These are phyloP conservation scores for Phytophthora cactorum DNA, from an alignment of 352 stramenopile species.

Conservation along the genomic window DNA sequence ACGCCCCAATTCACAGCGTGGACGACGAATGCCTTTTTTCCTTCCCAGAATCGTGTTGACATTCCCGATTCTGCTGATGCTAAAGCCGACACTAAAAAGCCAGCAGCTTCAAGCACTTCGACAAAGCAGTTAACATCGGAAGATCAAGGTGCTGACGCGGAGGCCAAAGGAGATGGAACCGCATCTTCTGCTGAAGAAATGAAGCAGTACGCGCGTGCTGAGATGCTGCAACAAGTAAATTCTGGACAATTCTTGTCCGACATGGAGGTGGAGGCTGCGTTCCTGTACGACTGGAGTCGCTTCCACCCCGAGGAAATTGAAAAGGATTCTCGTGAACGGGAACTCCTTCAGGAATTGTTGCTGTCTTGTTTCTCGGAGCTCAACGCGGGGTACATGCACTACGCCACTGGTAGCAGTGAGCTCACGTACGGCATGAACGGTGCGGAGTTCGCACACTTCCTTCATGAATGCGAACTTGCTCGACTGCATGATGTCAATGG, in stretches of 20 bases:
- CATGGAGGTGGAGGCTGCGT: slow-evolving; percentile 80
- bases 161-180: slow-evolving; percentile 29
- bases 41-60: slow-evolving; percentile 36
- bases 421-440: slow-evolving; percentile 71
- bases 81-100: slow-evolving; percentile 19
- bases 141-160: slow-evolving; percentile 22
- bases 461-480: slow-evolving; percentile 69
- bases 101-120: background rate
- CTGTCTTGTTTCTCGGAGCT: slow-evolving; percentile 56
- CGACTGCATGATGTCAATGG: slow-evolving; percentile 49
- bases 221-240: slow-evolving; percentile 79
- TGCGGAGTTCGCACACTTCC: slow-evolving; percentile 72
- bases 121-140: slow-evolving; percentile 10
- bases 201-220: slow-evolving; percentile 66
- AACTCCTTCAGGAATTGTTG: slow-evolving; percentile 67
- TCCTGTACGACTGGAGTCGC: slow-evolving; percentile 79
- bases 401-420: slow-evolving; percentile 70
- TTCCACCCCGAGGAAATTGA: slow-evolving; percentile 58
- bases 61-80: slow-evolving; percentile 9
- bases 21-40: slow-evolving; percentile 67
- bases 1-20: slow-evolving; percentile 69
- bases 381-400: slow-evolving; percentile 80
- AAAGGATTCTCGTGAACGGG: slow-evolving; percentile 29
- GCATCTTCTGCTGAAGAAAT: slow-evolving; percentile 50
- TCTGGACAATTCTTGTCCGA: slow-evolving; percentile 82